Base-by-base conservation (phyloP, 331 rosid species). In the Malus hybrid region DNA sequence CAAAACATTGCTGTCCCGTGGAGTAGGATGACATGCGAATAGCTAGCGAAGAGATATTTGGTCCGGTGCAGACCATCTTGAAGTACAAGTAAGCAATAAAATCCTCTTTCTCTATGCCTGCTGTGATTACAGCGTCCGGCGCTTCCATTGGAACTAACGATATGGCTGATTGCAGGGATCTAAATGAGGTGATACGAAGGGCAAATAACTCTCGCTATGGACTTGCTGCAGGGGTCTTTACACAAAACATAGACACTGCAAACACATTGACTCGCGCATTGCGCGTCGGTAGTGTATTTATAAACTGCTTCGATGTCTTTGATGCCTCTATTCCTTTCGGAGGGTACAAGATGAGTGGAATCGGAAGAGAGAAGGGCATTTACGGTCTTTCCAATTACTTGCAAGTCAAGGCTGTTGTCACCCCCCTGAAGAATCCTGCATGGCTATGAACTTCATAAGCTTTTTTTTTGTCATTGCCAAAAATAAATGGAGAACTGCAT, bases 251-350 rank as follows among this genome's bases (percentile, higher is more conserved):
- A 63, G 87, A 88, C 74, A 94, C 96, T 12, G 99, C 46, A 0
- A 89, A 92, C 82, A 81, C 83, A 3, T 71, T 94, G 78, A 89
- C 91, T 0, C 79, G 97, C 0, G 96, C 96, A 39, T 39, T 39
- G 65, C 89, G 82, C 63, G 97, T 11, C 9, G 99, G 99, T 68
- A 79, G 90, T 4, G 93, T 94, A 1, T 94, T 93, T 93, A 56
- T 92, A 52, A 94, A 94, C 63, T 86, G 97, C 87, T 94, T 66
- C 75, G 87, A 88, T 79, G 78, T 81, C 75, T 85, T 88, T 85
- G 99, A 92, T 85, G 96, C 99, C 48, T 84, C 97, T 58, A 83
- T 94, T 87, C 99, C 97, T 26, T 90, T 94, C 70, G 97, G 99
- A 50, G 97, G 99, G 30, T 92, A 81, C 86, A 94, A 94, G 85